Conservation (phyloP, 2,329 filamentous ascomycete genomes). For the Chrysosporium keratinophilum region DNA sequence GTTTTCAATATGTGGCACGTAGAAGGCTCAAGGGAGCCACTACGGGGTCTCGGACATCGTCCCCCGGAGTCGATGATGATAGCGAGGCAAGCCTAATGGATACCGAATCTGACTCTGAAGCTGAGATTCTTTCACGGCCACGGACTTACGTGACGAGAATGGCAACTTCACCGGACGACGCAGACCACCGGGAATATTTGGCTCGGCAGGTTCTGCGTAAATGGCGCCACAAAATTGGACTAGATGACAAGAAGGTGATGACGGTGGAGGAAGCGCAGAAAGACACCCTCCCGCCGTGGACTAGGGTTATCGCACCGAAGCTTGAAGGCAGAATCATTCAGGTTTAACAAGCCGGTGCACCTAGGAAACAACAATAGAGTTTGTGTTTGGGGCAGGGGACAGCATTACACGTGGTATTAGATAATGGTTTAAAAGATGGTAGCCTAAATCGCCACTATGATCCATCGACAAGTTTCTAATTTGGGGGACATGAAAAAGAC, state of each 20-base stretch:
- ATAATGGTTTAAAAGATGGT: no score
- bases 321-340: slow-evolving; percentile 62
- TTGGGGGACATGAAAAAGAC: no score
- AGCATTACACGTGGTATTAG: no score
- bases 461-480: no score
- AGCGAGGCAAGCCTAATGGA: slow-evolving; percentile 25
- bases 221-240: slow-evolving; percentile 60
- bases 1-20: slow-evolving; percentile 8
- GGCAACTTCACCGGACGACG: slow-evolving; percentile 37
- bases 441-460: no score
- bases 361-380: no score
- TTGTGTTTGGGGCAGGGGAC: no score
- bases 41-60: slow-evolving; percentile 2
- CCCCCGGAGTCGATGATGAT: slow-evolving; percentile 14
- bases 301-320: slow-evolving; percentile 64
- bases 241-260: slow-evolving; percentile 46
- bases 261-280: slow-evolving; percentile 46
- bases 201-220: slow-evolving; percentile 60
- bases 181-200: slow-evolving; percentile 49
- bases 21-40: not conserved
- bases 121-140: slow-evolving; percentile 30
- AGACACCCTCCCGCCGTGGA: slow-evolving; percentile 60
- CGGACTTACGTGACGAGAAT: slow-evolving; percentile 32
- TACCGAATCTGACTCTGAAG: slow-evolving; percentile 31
- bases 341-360: not conserved